A percentile compares a stretch with the other conserved stretches of the same genome.
Conservation (phyloP, 2,329 filamentous ascomycete genomes). For the Hypoxylon sp. region DNA sequence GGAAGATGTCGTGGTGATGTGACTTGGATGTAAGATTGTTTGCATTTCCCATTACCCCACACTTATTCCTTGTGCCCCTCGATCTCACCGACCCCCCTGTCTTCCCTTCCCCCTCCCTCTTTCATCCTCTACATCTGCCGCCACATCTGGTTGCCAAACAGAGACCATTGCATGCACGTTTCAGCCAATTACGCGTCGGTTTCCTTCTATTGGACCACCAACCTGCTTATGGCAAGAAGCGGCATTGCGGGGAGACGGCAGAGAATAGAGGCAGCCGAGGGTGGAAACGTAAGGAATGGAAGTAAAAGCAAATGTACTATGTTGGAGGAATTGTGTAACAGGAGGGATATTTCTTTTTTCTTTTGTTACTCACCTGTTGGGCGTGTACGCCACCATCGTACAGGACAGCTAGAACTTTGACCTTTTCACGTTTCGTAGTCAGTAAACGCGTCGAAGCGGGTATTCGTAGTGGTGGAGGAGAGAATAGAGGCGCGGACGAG, state of each 20-base stretch:
- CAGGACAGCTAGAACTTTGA: conserved; percentile 94
- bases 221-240: conserved; percentile 35
- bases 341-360: conserved; percentile 10
- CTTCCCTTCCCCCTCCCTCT: conserved; percentile 14
- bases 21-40: conserved; percentile 26
- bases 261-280: conserved; percentile 11
- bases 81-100: conserved; percentile 5
- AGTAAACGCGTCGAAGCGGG: conserved; percentile 73
- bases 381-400: conserved; percentile 95
- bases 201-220: conserved; percentile 31
- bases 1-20: conserved; percentile 36
- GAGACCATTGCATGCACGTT: conserved; percentile 40
- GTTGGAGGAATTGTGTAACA: conserved; percentile 16
- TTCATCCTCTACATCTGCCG: conserved; percentile 40
- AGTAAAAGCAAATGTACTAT: conserved; percentile 18
- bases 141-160: conserved; percentile 36
- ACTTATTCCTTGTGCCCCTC: conserved; percentile 16
- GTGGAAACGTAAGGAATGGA: conserved; percentile 3
- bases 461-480: conserved; percentile 59
- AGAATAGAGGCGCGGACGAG: conserved; percentile 53
- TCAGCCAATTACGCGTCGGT: conserved; percentile 41
- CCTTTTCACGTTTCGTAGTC: conserved; percentile 73
- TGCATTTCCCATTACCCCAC: conserved; percentile 43
- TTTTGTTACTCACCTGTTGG: conserved; percentile 74
- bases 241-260: conserved; percentile 41